These are phyloP conservation scores for Arthrobotrys pseudoclavata DNA, from an alignment of 2,329 filamentous ascomycete genomes.

Conservation along the genomic window DNA sequence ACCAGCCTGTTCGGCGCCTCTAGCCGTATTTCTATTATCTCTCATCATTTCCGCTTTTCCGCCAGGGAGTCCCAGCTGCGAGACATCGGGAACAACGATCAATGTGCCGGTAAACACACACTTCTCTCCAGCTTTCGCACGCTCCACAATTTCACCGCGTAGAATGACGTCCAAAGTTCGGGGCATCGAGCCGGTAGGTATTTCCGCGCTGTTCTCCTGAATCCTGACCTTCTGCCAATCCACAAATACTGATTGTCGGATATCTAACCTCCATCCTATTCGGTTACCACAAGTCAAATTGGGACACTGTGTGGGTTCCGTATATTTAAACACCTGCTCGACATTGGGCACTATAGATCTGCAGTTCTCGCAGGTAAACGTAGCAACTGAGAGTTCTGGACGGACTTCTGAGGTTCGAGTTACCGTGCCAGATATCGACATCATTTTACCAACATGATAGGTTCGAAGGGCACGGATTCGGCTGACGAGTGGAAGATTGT, in stretches of 20 bases:
- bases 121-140: conserved; percentile 96
- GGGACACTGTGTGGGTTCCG: conserved; percentile 94
- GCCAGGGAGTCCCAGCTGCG: conserved; percentile 91
- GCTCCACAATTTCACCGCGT: conserved; percentile 95
- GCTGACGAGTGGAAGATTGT: conserved; percentile 89
- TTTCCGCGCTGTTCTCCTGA: conserved; percentile 98
- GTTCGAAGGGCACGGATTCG: conserved; percentile 88
- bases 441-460: conserved; percentile 88
- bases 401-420: conserved; percentile 97
- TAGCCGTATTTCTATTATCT: conserved; percentile 80
- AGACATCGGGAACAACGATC: conserved; percentile 97
- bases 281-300: conserved; percentile 90
- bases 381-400: conserved; percentile 90
- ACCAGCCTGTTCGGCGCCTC: conserved; percentile 75
- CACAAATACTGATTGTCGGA: conserved; percentile 95
- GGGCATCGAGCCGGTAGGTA: conserved; percentile 98
- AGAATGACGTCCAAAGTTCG: conserved; percentile 97
- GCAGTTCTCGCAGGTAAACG: conserved; percentile 91
- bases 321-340: conserved; percentile 97
- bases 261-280: conserved; percentile 94
- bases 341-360: conserved; percentile 87
- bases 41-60: conserved; percentile 84
- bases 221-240: conserved; percentile 99
- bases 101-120: conserved; percentile 97
- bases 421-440: conserved; percentile 96